Base-by-base conservation (phyloP, 306 rosid species). In the Argentina anserina region DNA sequence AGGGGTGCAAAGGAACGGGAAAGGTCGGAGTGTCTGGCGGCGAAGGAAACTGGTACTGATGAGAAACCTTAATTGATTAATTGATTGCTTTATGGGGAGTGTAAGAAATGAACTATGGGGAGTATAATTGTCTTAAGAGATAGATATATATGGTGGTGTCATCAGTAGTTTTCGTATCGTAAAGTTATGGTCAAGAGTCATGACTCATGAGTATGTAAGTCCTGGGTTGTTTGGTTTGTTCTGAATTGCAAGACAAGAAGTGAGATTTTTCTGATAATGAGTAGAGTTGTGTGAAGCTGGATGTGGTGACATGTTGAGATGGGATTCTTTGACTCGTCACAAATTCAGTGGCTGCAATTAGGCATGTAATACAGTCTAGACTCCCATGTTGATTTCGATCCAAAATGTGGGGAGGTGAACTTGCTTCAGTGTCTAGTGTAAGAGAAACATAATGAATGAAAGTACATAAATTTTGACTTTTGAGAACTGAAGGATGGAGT, bases 21-120 rank as follows among this genome's bases (percentile, higher is more conserved):
- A 74, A 33, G 89, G 90, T 53, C 85, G 96, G 69, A 82, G 82
- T 73, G 78, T 93, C 40, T 90, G 97, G 98, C 85, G 90, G 68
- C 84, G 97, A 78, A 89, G 98, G 75, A 93, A 78, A 86, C 55
- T 93, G 97, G 96, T 93, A 86, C 29, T 20, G n/a, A 9, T 5
- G 40, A 41, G 15, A n/a, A 0, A 40, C 47, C n/a, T 25, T 26
- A 28, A 39, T 17, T n/a, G 25, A n/a, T 25, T 26, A 28, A 39
- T 17, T n/a, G 25, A n/a, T 40, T 23, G 25, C 7, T 61, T 14
- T 33, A 5, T 31, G 49, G n/a, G 46, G 11, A 20, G 42, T 18
- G 72, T 29, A 69, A 34, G 72, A 68, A 20, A 20, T 11, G 41
- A 45, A 14, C 14, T 58, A 6, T 43, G 34, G 36, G 10, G 25